These are phyloP conservation scores for Boletus fagicola DNA, from an alignment of 768 basidiomycete species.

Conservation along the genomic window DNA sequence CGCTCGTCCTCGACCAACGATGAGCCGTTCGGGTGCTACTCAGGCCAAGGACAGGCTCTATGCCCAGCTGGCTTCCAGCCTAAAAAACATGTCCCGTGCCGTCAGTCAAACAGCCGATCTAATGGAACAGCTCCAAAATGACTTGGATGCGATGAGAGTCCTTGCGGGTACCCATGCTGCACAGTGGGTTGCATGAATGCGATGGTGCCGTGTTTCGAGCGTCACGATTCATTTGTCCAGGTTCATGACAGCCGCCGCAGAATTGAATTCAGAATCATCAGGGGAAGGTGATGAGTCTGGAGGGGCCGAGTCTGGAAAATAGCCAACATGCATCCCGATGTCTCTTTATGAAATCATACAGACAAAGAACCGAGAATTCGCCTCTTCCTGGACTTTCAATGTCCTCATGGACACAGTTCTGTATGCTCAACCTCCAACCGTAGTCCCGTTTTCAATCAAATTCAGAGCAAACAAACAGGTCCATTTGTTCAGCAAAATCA, in stretches of 20 bases:
- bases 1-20: conserved; percentile 1
- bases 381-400: not conserved
- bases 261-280: conserved; percentile 36
- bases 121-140: conserved; percentile 71
- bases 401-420: not conserved
- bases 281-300: conserved; percentile 13
- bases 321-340: not conserved
- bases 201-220: not conserved
- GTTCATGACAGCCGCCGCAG: conserved; percentile 51
- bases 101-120: conserved; percentile 73
- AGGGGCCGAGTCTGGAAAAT: conserved; percentile 11
- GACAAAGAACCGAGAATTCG: not conserved
- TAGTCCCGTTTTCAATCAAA: not conserved
- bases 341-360: not conserved
- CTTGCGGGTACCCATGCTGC: conserved; percentile 79
- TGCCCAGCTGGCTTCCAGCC: conserved; percentile 65
- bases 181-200: conserved; percentile 50
- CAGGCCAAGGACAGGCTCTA: conserved; percentile 83
- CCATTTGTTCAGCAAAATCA: not conserved
- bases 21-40: conserved; percentile 49
- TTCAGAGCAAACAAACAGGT: not conserved
- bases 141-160: conserved; percentile 74
- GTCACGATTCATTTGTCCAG: conserved; percentile 26
- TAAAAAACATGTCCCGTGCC: conserved; percentile 65
- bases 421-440: not conserved